Evolutionary conservation across 139 green algal species (phyloP), one percentile per base, ranked within the genome.

Genomic region (Chlorokybus atmophyticus): DNA sequence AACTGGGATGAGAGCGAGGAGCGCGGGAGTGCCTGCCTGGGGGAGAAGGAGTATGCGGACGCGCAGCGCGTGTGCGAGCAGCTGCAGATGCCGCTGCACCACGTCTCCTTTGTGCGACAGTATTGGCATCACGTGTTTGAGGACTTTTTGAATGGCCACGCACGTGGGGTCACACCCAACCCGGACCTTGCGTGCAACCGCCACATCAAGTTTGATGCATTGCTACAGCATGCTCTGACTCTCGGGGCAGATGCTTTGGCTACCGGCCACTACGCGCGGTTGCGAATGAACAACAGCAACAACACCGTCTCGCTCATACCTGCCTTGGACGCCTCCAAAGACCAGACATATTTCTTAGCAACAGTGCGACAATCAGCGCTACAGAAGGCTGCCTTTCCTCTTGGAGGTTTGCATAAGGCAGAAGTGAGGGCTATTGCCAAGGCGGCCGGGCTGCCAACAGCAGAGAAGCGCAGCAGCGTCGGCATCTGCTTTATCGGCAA

Each of bases 401-500:
- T 62, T 2, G 81, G 79, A 1, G 28, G 47, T 8, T 24, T 84
- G 61, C 40, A 17, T 29, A 93, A 93, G 71, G 26, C 32, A 8
- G 60, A 79, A 1, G 82, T 92, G 19, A 40, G 79, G 3, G 40
- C n/a, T 0, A 2, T 78, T 14, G 84, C 83, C 8, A 60, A 54
- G 0, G 61, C 44, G 26, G 57, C 59, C 4, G 66, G 64, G 1
- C 60, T 87, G 51, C 40, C 19, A 35, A 42, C 60, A 7, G 71
- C 71, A 0, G 27, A 52, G 17, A 69, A 54, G 61, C 24, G 32
- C 2, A 52, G 60, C 67, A 87, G 76, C 55, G 64, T 75, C 1
- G 83, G 84, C 32, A 87, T 93, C 53, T 93, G 84, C 70, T 93
- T 93, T 74, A 77, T 93, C 8, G 84, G 82, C 62, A 55, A 52